phyloP scores from a whole-genome alignment of 257 asterid genomes.

The Petunia secreta region DNA sequence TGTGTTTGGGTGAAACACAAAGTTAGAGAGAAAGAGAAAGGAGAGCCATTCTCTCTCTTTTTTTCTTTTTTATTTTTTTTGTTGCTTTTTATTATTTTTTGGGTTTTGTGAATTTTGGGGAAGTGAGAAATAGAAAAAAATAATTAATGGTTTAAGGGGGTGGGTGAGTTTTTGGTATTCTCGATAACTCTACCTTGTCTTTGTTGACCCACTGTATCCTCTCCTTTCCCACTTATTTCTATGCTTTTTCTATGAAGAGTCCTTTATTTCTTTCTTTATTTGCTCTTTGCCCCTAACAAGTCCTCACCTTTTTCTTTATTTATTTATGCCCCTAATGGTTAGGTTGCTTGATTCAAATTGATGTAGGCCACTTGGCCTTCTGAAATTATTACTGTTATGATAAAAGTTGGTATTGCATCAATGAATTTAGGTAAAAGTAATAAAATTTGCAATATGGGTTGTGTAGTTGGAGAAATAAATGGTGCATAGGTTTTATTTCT shows the following conservation, averaged over 20 bases:
- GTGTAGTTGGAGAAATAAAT: slow-evolving; percentile 21
- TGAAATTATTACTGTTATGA: slow-evolving; percentile 14
- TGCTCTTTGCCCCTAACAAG: not conserved
- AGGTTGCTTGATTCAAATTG: not conserved
- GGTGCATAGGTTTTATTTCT: not conserved
- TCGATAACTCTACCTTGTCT: slow-evolving; percentile 26
- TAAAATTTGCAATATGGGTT: not conserved
- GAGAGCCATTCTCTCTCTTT: slow-evolving; percentile 7
- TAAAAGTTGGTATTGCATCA: slow-evolving; percentile 2
- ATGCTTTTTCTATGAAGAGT: not conserved
- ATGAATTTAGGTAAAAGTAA: not conserved
- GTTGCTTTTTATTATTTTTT: slow-evolving; percentile 8
- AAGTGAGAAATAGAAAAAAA: not conserved
- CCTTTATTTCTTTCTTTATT: slow-evolving; percentile 20
- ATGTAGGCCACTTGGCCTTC: slow-evolving; percentile 11
- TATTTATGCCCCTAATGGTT: not conserved
- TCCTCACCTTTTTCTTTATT: not conserved
- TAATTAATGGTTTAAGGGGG: not conserved
- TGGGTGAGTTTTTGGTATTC: not conserved
- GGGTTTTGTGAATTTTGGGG: slow-evolving; percentile 8
- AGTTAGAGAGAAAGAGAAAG: slow-evolving; percentile 25
- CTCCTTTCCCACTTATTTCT: not conserved
- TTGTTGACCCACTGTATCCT: slow-evolving; percentile 20
- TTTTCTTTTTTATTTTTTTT: not conserved
- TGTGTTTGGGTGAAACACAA: slow-evolving; percentile 35